Evolutionary conservation across 192 early-diverging fungal genomes (phyloP), one percentile per base, ranked within the genome.

Genomic region (Gaertneriomyces semiglobifer): DNA sequence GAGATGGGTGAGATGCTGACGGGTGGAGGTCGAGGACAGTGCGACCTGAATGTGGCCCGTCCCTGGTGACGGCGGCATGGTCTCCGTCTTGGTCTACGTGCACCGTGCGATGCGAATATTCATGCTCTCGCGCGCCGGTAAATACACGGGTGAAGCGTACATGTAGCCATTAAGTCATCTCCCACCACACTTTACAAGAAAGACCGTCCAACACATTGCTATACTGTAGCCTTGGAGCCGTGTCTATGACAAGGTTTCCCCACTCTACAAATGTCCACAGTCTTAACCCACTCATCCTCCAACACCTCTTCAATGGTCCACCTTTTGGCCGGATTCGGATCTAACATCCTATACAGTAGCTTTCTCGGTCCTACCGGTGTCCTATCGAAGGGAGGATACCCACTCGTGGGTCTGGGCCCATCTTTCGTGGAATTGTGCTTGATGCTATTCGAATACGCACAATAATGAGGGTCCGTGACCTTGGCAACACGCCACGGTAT

Each of bases 361-460:
- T 79, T 76, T 11, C 84, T 73, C 9, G 84, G 78, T 7, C 84
- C 86, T 11, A 76, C 63, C 12, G 85, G 78, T 12, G 89, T 69
- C 55, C 79, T 79, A 54, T 88, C 84, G 69, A 93, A 88, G 14
- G 88, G 84, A 53, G 83, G 78, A 66, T 88, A 92, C 55, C 73
- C 72, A n/a, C 55, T 19, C 11, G 54, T 59, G 16, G 43, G 60
- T 51, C 57, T 40, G 3, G 48, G 66, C 5, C 53, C 19, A 12
- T 66, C 11, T n/a, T 53, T 52, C 43, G 48, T 61, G 1, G n/a
- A 11, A 11, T 25, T 25, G 1, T 18, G 10, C 6, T 40, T 61
- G 4, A 40, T 25, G 46, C 48, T 60, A 7, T 18, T 50, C 38
- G 64, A 12, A 55, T 71, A 74, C 20, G 63, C 50, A 20, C 53